Base-by-base conservation (phyloP, 2,329 filamentous ascomycete genomes). In the Pleoardoris graminearum region DNA sequence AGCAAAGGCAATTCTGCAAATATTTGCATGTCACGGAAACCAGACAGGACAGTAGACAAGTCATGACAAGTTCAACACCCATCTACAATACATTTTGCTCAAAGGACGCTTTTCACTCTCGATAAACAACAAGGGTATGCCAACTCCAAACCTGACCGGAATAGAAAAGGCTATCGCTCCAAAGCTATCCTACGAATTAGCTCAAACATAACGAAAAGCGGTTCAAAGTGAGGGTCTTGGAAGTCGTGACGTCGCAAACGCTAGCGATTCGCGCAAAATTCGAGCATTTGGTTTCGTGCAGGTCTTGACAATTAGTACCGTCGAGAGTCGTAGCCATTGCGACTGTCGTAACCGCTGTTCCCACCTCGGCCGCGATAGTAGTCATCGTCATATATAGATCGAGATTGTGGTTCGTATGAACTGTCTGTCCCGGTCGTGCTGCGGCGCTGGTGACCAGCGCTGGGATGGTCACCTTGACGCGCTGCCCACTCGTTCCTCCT, bases 301-400 rank as follows among this genome's bases (percentile, higher is more conserved):
- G 7, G 21, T 23, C n/a, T 29, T 32, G 29, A 4, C 12, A n/a
- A 19, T 62, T 48, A 70, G 44, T 71, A 72, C 17, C 68, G 59
- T 38, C 68, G 62, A 33, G 58, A 58, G 3, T 71, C 68, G 48
- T 70, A 64, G 4, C 62, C 52, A 12, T 50, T 56, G 44, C 65
- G 62, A 23, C 54, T 62, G 1, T 72, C 69, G 39, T 70, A 70
- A 3, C 61, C 62, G 42, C 59, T 68, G 33, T 43, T 61, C 16
- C 60, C 62, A 16, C 59, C 44, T 52, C 67, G 58, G 42, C 53
- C 54, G 14, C 55, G 53, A 51, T 72, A 71, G 17, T 71, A 63
- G 7, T 70, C 69, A 21, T 68, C 66, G 32, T 71, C 68, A 46
- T 71, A 71, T 3, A 59, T 50, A 7, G 67, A 64, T 7, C 69